phyloP scores from a whole-genome alignment of 176 grass and related monocot genomes.

The Bothriochloa decipiens region DNA sequence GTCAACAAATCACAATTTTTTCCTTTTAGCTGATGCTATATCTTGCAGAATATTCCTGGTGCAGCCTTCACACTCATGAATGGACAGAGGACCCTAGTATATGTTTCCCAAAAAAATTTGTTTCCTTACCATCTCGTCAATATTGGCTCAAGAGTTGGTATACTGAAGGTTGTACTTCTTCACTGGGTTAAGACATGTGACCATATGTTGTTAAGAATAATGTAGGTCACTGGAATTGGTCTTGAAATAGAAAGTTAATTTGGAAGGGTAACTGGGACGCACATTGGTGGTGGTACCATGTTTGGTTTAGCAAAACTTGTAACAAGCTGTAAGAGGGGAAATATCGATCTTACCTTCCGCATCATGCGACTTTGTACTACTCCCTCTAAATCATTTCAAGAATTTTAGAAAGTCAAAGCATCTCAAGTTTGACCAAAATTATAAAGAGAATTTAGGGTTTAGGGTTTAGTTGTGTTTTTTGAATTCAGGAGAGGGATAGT shows the following conservation, averaged over 20 bases:
- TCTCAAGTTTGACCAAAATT: no score
- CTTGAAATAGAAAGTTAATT: slow-evolving; percentile 60
- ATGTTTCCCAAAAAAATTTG: slow-evolving; percentile 72
- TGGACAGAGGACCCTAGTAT: slow-evolving; percentile 61
- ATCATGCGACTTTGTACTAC: no score
- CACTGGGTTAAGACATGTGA: slow-evolving; percentile 26
- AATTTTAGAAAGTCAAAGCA: no score
- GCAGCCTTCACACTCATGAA: slow-evolving; percentile 91
- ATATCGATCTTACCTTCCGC: no score
- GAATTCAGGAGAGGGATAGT: no score
- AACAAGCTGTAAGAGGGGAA: slow-evolving; percentile 70
- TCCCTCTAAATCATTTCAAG: no score
- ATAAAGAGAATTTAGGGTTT: no score
- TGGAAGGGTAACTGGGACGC: slow-evolving; percentile 94
- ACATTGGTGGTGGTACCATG: slow-evolving; percentile 92
- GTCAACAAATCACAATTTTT: not conserved
- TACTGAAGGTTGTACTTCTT: slow-evolving; percentile 73
- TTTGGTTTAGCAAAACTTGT: slow-evolving; percentile 81
- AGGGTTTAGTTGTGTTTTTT: no score
- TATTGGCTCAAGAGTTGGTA: slow-evolving; percentile 67
- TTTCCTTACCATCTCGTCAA: slow-evolving; percentile 97
- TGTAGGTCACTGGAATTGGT: slow-evolving; percentile 65
- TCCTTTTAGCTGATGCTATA: slow-evolving; percentile 37
- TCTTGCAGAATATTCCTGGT: slow-evolving; percentile 75
- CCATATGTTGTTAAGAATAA: slow-evolving; percentile 45